Evolutionary conservation across 352 stramenopile species (phyloP).

Genomic region (Elongisporangium undulatum): DNA sequence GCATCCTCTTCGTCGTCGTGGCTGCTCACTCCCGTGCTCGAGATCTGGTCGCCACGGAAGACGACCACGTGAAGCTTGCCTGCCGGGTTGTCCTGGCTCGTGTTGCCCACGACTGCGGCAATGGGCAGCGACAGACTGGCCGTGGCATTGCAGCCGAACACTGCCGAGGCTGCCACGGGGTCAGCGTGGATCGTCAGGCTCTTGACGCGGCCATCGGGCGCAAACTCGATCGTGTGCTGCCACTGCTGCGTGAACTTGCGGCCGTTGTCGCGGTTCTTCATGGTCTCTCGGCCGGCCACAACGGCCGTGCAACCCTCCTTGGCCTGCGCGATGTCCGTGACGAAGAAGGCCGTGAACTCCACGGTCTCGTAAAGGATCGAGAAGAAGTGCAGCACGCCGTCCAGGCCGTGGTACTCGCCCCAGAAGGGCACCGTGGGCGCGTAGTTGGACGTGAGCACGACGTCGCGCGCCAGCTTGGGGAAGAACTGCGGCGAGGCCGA

Average conservation of each 20-base stretch:
- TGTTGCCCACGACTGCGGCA: constrained; percentile 76
- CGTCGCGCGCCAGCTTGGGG: constrained; percentile 77
- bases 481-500: constrained; percentile 87
- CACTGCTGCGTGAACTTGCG: constrained; percentile 89
- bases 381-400: constrained; percentile 87
- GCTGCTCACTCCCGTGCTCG: constrained; percentile 15
- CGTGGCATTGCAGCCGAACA: constrained; percentile 86
- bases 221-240: constrained; percentile 89
- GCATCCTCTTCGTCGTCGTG: constrained; percentile 3
- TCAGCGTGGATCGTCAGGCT: constrained; percentile 83
- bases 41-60: constrained; percentile 83
- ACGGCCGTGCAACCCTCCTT: constrained; percentile 81
- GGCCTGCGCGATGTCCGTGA: constrained; percentile 84
- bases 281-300: constrained; percentile 79
- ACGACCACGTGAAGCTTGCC: constrained; percentile 72
- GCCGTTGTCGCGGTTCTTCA: constrained; percentile 87
- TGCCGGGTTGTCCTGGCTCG: constrained; percentile 69
- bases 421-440: constrained; percentile 85
- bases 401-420: constrained; percentile 85
- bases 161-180: constrained; percentile 77
- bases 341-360: constrained; percentile 86
- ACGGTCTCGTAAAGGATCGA: constrained; percentile 88
- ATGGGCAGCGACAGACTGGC: constrained; percentile 83
- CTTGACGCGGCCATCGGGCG: constrained; percentile 80
- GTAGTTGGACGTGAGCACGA: constrained; percentile 87